Conservation (phyloP, 2,329 filamentous ascomycete species). For the Pyrenophora teres region DNA sequence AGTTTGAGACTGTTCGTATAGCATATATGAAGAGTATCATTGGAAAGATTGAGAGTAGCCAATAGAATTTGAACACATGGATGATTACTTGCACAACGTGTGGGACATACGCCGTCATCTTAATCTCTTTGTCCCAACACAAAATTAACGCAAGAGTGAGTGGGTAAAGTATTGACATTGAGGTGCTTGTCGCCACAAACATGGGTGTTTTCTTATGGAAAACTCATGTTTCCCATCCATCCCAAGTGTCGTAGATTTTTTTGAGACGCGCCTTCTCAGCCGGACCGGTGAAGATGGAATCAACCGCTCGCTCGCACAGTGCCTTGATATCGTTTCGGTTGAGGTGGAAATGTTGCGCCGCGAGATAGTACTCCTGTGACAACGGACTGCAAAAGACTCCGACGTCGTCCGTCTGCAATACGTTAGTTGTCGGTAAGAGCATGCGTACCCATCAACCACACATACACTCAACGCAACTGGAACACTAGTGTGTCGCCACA, state of each 20-base stretch:
- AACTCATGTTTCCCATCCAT: conserved; percentile 17
- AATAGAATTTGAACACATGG: too few relatives aligned
- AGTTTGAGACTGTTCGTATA: too few relatives aligned
- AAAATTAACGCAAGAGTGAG: too few relatives aligned
- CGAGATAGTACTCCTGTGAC: conserved; percentile 77
- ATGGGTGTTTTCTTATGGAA: too few relatives aligned
- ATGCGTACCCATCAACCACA: conserved; percentile 25
- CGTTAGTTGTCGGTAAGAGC: conserved; percentile 15
- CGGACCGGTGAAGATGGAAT: conserved; percentile 69
- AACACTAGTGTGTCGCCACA: conserved; percentile 65
- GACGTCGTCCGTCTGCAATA: conserved; percentile 75
- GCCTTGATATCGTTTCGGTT: conserved; percentile 53
- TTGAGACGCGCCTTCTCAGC: conserved; percentile 63
- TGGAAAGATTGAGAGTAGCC: too few relatives aligned
- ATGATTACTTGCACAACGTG: too few relatives aligned
- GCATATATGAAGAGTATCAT: too few relatives aligned
- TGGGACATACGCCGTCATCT: too few relatives aligned
- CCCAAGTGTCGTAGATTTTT: conserved; percentile 28
- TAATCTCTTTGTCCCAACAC: too few relatives aligned
- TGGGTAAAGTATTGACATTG: too few relatives aligned
- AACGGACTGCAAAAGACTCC: conserved; percentile 78
- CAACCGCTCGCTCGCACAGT: conserved; percentile 65
- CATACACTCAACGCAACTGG: conserved; percentile 69
- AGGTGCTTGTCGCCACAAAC: too few relatives aligned
- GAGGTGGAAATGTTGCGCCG: conserved; percentile 71